A percentile compares a stretch with the other conserved stretches of the same genome.
Conservation (phyloP, 176 grass and related monocot species). For the Carex littledalei region DNA sequence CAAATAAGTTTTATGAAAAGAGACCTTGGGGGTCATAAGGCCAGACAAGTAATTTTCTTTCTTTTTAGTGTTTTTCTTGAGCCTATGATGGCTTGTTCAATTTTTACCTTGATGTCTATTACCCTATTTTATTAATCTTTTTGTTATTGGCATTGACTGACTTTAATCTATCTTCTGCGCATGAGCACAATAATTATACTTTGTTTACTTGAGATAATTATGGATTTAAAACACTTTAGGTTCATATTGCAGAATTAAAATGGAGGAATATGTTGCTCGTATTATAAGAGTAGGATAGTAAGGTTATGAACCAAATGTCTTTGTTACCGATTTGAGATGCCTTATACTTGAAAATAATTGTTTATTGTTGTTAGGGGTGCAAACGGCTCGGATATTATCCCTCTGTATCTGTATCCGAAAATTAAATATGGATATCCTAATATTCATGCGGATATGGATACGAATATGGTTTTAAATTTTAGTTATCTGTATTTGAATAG, state of each 20-base stretch:
- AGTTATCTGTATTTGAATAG: too few relatives aligned
- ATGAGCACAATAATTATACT: not conserved
- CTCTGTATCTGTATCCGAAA: too few relatives aligned
- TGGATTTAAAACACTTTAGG: not conserved
- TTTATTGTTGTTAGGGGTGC: not conserved
- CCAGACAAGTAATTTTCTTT: conserved; percentile 25
- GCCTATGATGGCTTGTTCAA: not conserved
- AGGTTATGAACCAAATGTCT: not conserved
- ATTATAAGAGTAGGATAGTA: not conserved
- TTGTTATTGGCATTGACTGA: not conserved
- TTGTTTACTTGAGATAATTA: not conserved
- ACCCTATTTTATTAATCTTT: not conserved
- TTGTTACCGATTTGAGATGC: not conserved
- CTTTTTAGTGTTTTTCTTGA: not conserved
- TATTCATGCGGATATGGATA: too few relatives aligned
- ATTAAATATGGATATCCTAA: too few relatives aligned
- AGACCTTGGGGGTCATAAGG: conserved; percentile 26
- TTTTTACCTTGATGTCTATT: not conserved
- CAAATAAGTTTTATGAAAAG: conserved; percentile 49
- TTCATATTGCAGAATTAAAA: not conserved
- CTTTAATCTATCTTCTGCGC: not conserved
- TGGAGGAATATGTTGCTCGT: not conserved
- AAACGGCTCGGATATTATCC: too few relatives aligned
- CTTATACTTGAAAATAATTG: not conserved
- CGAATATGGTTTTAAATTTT: too few relatives aligned